Evolutionary conservation across 352 stramenopile genomes (phyloP), one percentile per base, ranked within the genome.

Genomic region (Pythium sp.): DNA sequence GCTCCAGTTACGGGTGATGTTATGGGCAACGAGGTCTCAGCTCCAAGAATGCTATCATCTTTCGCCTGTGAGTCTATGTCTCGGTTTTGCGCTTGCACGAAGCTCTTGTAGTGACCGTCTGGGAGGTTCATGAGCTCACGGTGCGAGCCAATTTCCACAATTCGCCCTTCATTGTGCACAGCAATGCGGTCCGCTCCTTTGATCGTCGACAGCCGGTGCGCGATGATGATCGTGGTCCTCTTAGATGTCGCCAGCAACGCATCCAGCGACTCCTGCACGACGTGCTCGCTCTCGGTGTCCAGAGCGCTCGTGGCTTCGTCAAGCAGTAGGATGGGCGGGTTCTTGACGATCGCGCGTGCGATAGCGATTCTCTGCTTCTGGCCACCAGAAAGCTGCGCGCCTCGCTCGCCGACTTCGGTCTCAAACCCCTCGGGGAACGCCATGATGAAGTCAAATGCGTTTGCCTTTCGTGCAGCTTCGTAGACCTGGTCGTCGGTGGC

Each of bases 91-190:
- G 46, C 65, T 57, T 62, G 15, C 2, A 90, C 75, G 5, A 91
- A 62, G 22, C 28, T 66, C 4, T 72, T 72, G 63, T 92, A 92
- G n/a, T 80, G 75, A 12, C 83, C 81, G 38, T 76, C 55, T 1
- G 65, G 20, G 8, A 86, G 74, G 8, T 36, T 24, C 62, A 98
- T 72, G 20, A 99, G 79, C 58, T 98, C 87, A 8, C 91, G 75
- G 71, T 99, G 97, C 7, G 87, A 97, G 3, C 97, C 97, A 11
- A 90, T 71, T 72, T 99, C 96, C 5, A 97, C 84, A n/a, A 99
- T 92, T 26, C 67, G 69, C 6, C 97, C 97, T 20, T 90, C 75
- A 20, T 95, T 77, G 64, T 99, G 80, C 15, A 99, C 97, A n/a
- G 95, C 87, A 63, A 99, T 99, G 43, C 88, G 81, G 70, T 98